A percentile compares a stretch with the other conserved stretches of the same genome.
phyloP scores from a whole-genome alignment of 139 green algal species.

The Chlorella sp. region DNA sequence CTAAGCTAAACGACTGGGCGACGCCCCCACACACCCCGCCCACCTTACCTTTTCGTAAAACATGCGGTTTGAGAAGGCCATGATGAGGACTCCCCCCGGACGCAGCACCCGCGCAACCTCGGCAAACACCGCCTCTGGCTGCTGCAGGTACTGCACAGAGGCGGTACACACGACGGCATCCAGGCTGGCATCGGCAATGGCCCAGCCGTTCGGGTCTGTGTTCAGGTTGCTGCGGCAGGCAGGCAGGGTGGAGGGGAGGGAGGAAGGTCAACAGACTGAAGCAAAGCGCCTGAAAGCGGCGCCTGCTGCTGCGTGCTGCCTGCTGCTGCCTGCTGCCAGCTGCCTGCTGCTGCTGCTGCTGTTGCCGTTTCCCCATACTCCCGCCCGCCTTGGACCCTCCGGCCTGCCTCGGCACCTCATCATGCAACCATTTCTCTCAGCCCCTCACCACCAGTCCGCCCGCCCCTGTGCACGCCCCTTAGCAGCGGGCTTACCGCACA shows the following conservation, averaged over 20 bases:
- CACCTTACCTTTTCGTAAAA: conserved; percentile 86
- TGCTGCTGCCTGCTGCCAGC: too few relatives aligned
- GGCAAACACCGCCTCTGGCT: conserved; percentile 86
- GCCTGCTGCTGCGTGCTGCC: too few relatives aligned
- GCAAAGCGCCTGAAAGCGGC: too few relatives aligned
- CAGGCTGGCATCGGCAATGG: conserved; percentile 63
- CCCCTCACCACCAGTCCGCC: background rate
- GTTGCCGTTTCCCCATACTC: background rate
- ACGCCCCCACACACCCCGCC: too few relatives aligned
- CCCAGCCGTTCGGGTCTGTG: conserved; percentile 71
- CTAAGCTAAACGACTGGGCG: too few relatives aligned
- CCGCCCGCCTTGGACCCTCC: too few relatives aligned
- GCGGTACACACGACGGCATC: conserved; percentile 80
- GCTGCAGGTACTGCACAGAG: conserved; percentile 84
- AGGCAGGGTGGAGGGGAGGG: background rate
- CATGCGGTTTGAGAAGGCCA: conserved; percentile 88
- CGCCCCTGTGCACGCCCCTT: background rate
- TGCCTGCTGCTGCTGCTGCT: too few relatives aligned
- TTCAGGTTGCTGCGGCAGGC: conserved; percentile 66
- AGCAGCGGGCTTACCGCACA: conserved; percentile 45
- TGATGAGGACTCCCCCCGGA: conserved; percentile 83
- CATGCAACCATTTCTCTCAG: too few relatives aligned
- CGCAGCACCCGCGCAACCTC: conserved; percentile 90
- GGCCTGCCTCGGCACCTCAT: too few relatives aligned
- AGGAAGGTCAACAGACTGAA: too few relatives aligned